phyloP scores from a whole-genome alignment of 345 rosid genomes.

The Pseudoturritis turrita region DNA sequence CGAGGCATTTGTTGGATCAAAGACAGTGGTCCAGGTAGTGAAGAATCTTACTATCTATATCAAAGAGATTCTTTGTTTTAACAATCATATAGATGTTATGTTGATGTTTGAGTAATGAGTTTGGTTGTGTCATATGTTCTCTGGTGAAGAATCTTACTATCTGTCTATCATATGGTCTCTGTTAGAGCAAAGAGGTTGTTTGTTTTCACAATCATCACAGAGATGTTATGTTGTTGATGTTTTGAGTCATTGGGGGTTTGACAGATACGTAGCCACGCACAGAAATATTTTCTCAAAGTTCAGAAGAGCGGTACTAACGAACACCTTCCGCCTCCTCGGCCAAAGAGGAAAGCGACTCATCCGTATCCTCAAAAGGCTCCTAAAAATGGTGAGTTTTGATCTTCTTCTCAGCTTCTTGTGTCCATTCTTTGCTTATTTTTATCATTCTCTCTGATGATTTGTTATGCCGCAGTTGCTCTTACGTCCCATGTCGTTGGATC shows the following conservation, averaged over 20 bases:
- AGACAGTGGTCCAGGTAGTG: constrained; percentile 86
- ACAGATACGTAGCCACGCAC: constrained; percentile 97
- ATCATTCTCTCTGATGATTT: constrained; percentile 19
- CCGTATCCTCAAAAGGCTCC: constrained; percentile 95
- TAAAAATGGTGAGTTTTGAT: constrained; percentile 43
- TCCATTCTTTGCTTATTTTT: neutral
- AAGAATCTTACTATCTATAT: neutral
- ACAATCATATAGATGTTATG: neutral
- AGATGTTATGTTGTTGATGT: constrained; percentile 16
- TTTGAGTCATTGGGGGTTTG: neutral
- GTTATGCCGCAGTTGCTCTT: constrained; percentile 36
- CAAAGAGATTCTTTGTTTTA: neutral
- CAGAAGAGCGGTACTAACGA: constrained; percentile 85
- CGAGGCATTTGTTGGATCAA: constrained; percentile 93
- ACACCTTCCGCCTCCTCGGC: constrained; percentile 95
- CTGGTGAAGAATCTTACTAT: neutral
- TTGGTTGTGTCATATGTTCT: neutral
- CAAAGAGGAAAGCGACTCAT: constrained; percentile 88
- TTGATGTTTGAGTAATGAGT: neutral
- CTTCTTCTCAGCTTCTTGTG: neutral
- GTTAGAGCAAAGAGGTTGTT: too few relatives aligned
- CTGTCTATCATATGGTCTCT: too few relatives aligned
- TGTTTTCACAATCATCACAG: neutral
- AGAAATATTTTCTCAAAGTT: constrained; percentile 85
- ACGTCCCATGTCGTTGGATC: constrained; percentile 40